phyloP scores from a whole-genome alignment of 2,329 filamentous ascomycete genomes.

The Aspergillus unguis region DNA sequence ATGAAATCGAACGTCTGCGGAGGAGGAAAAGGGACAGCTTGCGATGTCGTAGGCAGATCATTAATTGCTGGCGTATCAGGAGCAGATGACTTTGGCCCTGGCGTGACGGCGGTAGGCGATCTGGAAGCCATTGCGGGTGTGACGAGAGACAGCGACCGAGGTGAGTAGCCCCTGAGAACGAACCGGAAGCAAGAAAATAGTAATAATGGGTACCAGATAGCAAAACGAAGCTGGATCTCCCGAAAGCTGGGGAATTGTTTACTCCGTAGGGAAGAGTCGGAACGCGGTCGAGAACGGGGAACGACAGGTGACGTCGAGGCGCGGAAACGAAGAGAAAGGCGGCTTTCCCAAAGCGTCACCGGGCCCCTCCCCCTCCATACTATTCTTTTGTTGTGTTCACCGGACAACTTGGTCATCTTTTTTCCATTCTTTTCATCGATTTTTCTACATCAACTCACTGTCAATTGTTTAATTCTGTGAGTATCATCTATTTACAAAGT shows the following conservation, averaged over 20 bases:
- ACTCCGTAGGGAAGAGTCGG: conserved; percentile 32
- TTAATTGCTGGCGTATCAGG: conserved; percentile 34
- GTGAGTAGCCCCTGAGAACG: neutral
- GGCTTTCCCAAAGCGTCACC: conserved; percentile 33
- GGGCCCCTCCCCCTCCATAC: conserved; percentile 25
- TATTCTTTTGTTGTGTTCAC: conserved; percentile 25
- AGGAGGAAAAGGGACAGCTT: conserved; percentile 57
- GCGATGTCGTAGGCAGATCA: conserved; percentile 46
- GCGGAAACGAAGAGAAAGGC: conserved; percentile 25
- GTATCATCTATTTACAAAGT: neutral
- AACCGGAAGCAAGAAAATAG: conserved; percentile 3
- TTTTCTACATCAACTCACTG: neutral
- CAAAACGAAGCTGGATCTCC: conserved; percentile 1
- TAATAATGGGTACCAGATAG: conserved; percentile 5
- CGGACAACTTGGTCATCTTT: conserved; percentile 14
- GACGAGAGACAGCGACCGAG: conserved; percentile 16
- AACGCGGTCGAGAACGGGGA: conserved; percentile 22
- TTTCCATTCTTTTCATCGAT: conserved; percentile 13
- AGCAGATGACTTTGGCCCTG: conserved; percentile 41
- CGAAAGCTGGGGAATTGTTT: conserved; percentile 24
- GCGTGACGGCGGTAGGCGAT: conserved; percentile 35
- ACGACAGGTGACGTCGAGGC: conserved; percentile 24
- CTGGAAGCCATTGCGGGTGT: conserved; percentile 35
- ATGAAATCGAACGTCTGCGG: conserved; percentile 83
- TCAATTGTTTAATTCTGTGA: conserved; percentile 8